These are phyloP conservation scores for Leccinum olivaceopallidum DNA, from an alignment of 768 basidiomycete species.

Conservation along the genomic window DNA sequence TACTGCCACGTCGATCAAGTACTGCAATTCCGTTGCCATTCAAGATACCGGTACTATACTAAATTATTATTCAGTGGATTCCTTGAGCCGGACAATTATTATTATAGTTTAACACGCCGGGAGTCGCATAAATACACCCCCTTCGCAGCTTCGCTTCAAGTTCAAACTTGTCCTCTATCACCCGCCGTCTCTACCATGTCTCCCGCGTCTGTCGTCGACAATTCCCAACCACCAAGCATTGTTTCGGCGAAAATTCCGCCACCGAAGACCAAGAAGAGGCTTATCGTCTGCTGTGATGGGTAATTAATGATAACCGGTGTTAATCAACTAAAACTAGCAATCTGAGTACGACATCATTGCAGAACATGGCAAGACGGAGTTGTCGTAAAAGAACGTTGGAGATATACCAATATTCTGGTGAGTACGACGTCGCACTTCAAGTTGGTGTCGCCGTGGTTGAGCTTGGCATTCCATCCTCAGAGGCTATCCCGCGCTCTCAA, in stretches of 20 bases:
- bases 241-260: not conserved
- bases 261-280: conserved; percentile 47
- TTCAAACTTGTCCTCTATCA: not conserved
- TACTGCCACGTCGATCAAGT: not conserved
- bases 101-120: not conserved
- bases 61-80: not conserved
- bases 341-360: conserved; percentile 1
- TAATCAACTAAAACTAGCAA: not conserved
- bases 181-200: conserved; percentile 14
- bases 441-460: not conserved
- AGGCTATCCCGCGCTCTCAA: conserved; percentile 55
- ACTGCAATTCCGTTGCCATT: not conserved
- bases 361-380: conserved; percentile 79
- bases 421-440: conserved; percentile 13
- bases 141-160: not conserved
- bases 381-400: conserved; percentile 41
- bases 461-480: conserved; percentile 28
- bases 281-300: conserved; percentile 80
- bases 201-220: conserved; percentile 2
- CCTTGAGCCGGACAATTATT: not conserved
- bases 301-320: conserved; percentile 29
- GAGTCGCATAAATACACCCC: conserved; percentile 27
- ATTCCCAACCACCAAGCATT: conserved; percentile 1
- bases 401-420: conserved; percentile 59
- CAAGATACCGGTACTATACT: not conserved